Conservation (phyloP, 1,284 basidiomycete genomes). For the Cutaneotrichosporon dermatis region DNA sequence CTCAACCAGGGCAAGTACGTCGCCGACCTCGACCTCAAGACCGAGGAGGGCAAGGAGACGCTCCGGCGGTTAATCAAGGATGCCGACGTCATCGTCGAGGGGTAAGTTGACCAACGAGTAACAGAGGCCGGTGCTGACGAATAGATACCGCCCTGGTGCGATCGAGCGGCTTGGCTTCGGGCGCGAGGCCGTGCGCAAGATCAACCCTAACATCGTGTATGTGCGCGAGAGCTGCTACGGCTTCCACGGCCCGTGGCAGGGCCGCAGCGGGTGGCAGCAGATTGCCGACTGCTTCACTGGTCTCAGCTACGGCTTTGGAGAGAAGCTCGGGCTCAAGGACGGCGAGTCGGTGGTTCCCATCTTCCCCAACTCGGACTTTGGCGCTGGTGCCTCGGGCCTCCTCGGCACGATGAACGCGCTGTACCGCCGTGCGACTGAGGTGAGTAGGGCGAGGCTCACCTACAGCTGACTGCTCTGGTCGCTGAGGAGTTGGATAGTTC, state of each 20-base stretch:
- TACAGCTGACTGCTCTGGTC: too few species aligned
- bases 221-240: slow-evolving; percentile 20
- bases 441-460: too few species aligned
- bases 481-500: too few species aligned
- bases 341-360: slow-evolving; percentile 8
- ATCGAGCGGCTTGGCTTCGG: slow-evolving; percentile 9
- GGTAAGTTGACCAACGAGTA: not conserved
- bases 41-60: not conserved
- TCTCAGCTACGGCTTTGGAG: slow-evolving; percentile 2
- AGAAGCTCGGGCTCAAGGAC: slow-evolving; percentile 1
- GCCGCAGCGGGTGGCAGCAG: slow-evolving; percentile 16
- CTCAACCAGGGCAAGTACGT: slow-evolving; percentile 15
- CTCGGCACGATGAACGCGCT: slow-evolving; percentile 13
- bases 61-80: slow-evolving; percentile 4
- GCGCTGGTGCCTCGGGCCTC: slow-evolving; percentile 8
- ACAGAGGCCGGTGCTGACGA: not conserved
- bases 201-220: slow-evolving; percentile 5
- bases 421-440: slow-evolving; percentile 6
- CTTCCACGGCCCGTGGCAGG: slow-evolving; percentile 13
- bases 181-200: slow-evolving; percentile 5
- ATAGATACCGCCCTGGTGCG: slow-evolving; percentile 9
- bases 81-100: slow-evolving; percentile 15
- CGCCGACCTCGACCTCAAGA: slow-evolving; percentile 10
- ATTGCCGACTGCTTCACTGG: slow-evolving; percentile 9
- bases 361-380: slow-evolving; percentile 14